Evolutionary conservation across 2,329 filamentous ascomycete species (phyloP).

Genomic region (Colletotrichum sojae): DNA sequence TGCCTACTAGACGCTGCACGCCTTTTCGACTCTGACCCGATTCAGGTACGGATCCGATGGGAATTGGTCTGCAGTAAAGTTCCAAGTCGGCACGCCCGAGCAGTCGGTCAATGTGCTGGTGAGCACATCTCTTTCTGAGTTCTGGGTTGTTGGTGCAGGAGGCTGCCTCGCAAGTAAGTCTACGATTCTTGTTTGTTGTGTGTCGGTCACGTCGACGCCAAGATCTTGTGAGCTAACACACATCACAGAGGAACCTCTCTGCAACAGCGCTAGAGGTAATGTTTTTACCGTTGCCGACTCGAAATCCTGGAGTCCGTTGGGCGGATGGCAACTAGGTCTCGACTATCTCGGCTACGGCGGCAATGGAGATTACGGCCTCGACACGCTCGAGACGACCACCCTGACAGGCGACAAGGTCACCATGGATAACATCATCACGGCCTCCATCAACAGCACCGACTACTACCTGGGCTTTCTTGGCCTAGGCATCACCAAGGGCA

Average conservation of each 20-base stretch:
- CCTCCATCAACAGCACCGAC: constrained; percentile 68
- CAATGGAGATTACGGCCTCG: constrained; percentile 76
- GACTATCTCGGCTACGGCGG: constrained; percentile 70
- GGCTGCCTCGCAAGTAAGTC: constrained; percentile 67
- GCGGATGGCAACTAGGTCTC: constrained; percentile 72
- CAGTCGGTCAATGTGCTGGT: constrained; percentile 61
- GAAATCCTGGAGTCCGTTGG: constrained; percentile 70
- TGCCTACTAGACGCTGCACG: background rate
- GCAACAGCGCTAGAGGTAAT: constrained; percentile 70
- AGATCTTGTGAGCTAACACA: constrained; percentile 37
- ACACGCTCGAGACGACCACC: constrained; percentile 60
- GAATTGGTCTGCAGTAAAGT: constrained; percentile 78
- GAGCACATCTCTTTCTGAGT: constrained; percentile 79
- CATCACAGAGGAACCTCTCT: constrained; percentile 63
- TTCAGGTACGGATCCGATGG: constrained; percentile 76
- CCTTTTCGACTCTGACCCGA: constrained; percentile 36
- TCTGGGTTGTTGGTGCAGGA: constrained; percentile 75
- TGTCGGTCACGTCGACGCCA: background rate
- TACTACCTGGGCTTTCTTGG: constrained; percentile 70
- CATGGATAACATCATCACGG: constrained; percentile 63
- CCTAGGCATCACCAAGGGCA: constrained; percentile 68
- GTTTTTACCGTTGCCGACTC: constrained; percentile 70
- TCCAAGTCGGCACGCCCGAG: constrained; percentile 66
- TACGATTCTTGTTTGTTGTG: constrained; percentile 11
- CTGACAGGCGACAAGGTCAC: constrained; percentile 54